phyloP scores from a whole-genome alignment of 2,329 filamentous ascomycete species.

The Ophiostoma quercus region DNA sequence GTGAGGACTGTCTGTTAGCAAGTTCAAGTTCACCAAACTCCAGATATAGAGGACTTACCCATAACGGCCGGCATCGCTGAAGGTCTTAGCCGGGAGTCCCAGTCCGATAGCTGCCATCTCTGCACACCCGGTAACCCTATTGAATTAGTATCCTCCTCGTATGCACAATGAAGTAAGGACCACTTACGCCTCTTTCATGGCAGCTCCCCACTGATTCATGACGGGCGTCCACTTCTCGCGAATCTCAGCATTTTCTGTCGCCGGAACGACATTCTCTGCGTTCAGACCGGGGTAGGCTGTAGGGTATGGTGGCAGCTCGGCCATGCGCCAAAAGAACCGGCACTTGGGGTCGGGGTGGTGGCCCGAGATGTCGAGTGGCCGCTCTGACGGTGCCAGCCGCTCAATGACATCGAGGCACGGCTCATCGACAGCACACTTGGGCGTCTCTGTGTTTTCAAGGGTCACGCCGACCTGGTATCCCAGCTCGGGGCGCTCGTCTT shows the following conservation, averaged over 20 bases:
- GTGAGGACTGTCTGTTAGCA: constrained; percentile 39
- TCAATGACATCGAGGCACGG: constrained; percentile 54
- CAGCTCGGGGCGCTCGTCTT: constrained; percentile 53
- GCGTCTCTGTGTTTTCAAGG: constrained; percentile 58
- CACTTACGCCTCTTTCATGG: constrained; percentile 57
- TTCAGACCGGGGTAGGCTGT: constrained; percentile 54
- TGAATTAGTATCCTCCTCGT: neutral
- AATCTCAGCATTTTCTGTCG: constrained; percentile 41
- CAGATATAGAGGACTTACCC: constrained; percentile 34
- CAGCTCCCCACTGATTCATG: constrained; percentile 54
- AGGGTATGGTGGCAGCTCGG: constrained; percentile 48
- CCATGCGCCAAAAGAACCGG: constrained; percentile 60
- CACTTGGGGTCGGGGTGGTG: constrained; percentile 58
- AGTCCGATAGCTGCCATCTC: constrained; percentile 56
- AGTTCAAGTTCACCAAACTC: neutral
- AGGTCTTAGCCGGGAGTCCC: constrained; percentile 48
- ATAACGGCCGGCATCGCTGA: constrained; percentile 51
- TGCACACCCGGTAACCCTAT: constrained; percentile 47
- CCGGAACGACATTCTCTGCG: constrained; percentile 50
- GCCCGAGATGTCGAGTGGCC: constrained; percentile 53
- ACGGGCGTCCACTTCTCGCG: constrained; percentile 47
- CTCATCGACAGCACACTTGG: constrained; percentile 58
- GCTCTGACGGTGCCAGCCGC: constrained; percentile 49
- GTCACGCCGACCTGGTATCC: constrained; percentile 59
- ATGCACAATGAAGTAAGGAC: neutral